Base-by-base conservation (phyloP, 352 stramenopile species). In the Pythium biforme region DNA sequence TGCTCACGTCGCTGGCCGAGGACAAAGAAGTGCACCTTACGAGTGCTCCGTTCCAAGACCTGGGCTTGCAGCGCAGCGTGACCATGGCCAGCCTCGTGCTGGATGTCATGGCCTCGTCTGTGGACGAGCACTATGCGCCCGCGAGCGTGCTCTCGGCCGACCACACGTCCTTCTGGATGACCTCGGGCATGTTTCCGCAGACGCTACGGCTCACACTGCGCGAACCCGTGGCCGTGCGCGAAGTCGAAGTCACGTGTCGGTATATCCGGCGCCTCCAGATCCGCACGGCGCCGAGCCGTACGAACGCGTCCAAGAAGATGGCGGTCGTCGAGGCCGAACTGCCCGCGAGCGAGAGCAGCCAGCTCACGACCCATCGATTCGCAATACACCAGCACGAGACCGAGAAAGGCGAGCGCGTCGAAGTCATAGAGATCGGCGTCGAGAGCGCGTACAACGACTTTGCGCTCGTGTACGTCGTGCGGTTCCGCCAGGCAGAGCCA, bases 21-120 rank as follows among this genome's bases (percentile, higher is more conserved):
- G 83, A 93, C 55, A 64, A 75, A 1, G 83, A 93, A 48, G 76
- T 90, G 39, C 66, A 76, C 43, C 34, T 71, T 15, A 75, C 79
- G 22, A 78, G 77, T 4, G 31, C 53, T 4, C 27, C 54, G 10
- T 53, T 59, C 12, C 47, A 59, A 19, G 27, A 57, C n/a, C 22
- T 59, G 19, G 22, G 71, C 53, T 29, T 78, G 81, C 69, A 68
- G 76, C 33, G 67, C 49, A 55, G 37, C 26, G 45, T 54, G 22
- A 64, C 47, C 4, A 26, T 55, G 45, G 51, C 43, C 10, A 68
- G 68, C 5, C 60, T 89, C 22, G 73, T 92, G 14, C 68, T 78
- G 20, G 84, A 94, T 17, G 71, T 92, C 15, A 74, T 83, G 37
- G 88, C 79, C 55, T 83, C 77, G 34, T 90, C 79, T n/a, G 84